Conservation (phyloP, 345 rosid genomes). For the Rubroshorea leprosula region DNA sequence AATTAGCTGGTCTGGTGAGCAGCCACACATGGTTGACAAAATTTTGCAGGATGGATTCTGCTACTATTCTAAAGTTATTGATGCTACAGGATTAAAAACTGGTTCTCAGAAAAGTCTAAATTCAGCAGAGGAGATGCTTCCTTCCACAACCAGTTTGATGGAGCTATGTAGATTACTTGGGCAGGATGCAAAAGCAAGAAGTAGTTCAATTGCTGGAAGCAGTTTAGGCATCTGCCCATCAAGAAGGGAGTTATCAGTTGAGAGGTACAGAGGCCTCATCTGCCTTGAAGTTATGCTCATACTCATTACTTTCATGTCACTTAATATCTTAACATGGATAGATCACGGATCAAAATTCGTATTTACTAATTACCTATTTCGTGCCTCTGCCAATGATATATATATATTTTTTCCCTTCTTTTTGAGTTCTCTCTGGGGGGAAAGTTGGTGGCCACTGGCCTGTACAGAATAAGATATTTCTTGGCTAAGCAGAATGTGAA, state of each 20-base stretch:
- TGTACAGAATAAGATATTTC: too few relatives aligned
- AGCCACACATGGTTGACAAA: conserved; percentile 48
- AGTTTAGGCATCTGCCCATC: conserved; percentile 27
- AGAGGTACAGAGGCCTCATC: conserved; percentile 29
- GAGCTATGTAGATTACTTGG: conserved; percentile 24
- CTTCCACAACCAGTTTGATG: conserved; percentile 26
- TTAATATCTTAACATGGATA: background rate
- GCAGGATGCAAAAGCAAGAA: conserved; percentile 22
- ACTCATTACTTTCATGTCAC: background rate
- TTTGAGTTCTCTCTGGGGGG: too few relatives aligned
- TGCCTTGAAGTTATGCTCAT: background rate
- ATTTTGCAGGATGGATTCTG: conserved; percentile 57
- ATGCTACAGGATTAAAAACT: conserved; percentile 26
- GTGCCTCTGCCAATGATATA: too few relatives aligned
- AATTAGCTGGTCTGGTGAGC: conserved; percentile 39
- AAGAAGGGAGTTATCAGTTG: conserved; percentile 15
- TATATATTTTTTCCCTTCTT: too few relatives aligned
- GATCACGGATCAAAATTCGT: too few relatives aligned
- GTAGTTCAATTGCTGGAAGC: conserved; percentile 21
- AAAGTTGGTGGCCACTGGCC: too few relatives aligned
- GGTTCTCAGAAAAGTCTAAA: conserved; percentile 21
- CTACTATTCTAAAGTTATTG: conserved; percentile 43
- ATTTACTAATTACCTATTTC: too few relatives aligned
- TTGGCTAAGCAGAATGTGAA: too few relatives aligned
- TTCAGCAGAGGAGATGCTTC: conserved; percentile 30